Conservation (phyloP, 2,329 filamentous ascomycete species). For the Fusarium albidum region DNA sequence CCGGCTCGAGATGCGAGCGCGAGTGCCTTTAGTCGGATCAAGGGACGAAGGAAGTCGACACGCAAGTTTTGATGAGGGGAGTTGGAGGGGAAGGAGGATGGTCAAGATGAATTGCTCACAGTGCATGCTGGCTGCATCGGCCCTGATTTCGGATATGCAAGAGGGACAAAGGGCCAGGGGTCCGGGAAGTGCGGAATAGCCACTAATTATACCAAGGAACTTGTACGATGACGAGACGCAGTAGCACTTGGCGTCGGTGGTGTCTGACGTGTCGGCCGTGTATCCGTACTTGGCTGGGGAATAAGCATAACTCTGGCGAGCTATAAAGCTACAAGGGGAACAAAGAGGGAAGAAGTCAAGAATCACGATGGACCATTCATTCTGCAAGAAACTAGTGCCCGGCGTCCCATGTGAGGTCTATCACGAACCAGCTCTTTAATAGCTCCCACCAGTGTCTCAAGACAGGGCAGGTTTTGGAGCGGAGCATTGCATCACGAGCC, state of each 20-base stretch:
- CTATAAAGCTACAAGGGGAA: constrained; percentile 1
- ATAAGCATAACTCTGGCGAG: constrained; percentile 4
- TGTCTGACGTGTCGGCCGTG: constrained; percentile 7
- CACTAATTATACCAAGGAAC: constrained; percentile 9
- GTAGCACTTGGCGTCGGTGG: constrained; percentile 17
- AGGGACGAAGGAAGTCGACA: constrained; percentile 31
- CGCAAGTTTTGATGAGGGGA: constrained; percentile 31
- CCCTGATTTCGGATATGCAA: neutral
- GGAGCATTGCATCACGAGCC: constrained; percentile 31
- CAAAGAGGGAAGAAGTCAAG: constrained; percentile 1
- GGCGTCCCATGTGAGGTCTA: constrained; percentile 33
- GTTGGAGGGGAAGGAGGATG: constrained; percentile 2
- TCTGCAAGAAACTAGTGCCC: neutral
- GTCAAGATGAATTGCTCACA: neutral
- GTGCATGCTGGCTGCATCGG: neutral
- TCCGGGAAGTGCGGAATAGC: constrained; percentile 7
- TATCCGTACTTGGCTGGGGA: constrained; percentile 24
- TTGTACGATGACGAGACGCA: constrained; percentile 22
- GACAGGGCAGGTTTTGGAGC: constrained; percentile 15
- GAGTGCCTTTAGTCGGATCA: constrained; percentile 38
- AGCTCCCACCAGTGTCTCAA: constrained; percentile 23
- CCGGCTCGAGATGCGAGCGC: constrained; percentile 25
- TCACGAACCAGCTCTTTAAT: constrained; percentile 32
- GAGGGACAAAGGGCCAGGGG: neutral
- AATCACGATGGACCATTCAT: constrained; percentile 10